phyloP scores from a whole-genome alignment of 2,329 filamentous ascomycete genomes.

The Alternaria angustiovoidea region DNA sequence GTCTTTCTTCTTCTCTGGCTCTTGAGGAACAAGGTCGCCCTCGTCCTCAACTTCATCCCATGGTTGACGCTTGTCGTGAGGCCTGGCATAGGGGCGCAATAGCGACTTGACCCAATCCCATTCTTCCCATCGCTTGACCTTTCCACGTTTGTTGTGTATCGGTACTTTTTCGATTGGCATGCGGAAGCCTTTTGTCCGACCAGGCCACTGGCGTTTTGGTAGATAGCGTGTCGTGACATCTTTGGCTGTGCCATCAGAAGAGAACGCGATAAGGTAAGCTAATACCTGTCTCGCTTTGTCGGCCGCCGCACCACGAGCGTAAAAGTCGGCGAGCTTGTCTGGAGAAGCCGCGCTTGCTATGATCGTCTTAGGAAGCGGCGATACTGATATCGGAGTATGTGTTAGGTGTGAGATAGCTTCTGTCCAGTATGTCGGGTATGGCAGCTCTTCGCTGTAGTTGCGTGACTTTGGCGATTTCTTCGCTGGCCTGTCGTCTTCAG shows the following conservation, averaged over 20 bases:
- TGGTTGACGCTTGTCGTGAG: conserved; percentile 65
- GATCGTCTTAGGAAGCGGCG: conserved; percentile 65
- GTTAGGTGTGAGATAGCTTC: conserved; percentile 86
- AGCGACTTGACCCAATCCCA: conserved; percentile 89
- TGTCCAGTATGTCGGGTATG: conserved; percentile 91
- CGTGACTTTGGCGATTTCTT: conserved; percentile 56
- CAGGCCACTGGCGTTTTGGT: conserved; percentile 80
- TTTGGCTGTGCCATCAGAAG: conserved; percentile 85
- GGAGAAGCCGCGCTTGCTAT: conserved; percentile 68
- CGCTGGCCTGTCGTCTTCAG: conserved; percentile 60
- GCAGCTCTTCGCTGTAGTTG: conserved; percentile 75
- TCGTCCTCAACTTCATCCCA: conserved; percentile 82
- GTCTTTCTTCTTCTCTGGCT: conserved; percentile 68
- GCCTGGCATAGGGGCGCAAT: conserved; percentile 75
- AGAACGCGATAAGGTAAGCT: conserved; percentile 86
- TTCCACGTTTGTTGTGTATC: conserved; percentile 78
- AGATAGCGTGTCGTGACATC: conserved; percentile 94
- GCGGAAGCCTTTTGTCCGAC: conserved; percentile 86
- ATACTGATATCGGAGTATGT: conserved; percentile 79
- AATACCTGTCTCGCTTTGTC: conserved; percentile 89
- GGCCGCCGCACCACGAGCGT: conserved; percentile 82
- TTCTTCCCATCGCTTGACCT: conserved; percentile 76
- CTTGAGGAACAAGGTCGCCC: conserved; percentile 76
- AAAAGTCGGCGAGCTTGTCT: conserved; percentile 76
- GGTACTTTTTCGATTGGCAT: conserved; percentile 82